Evolutionary conservation across 2,329 filamentous ascomycete genomes (phyloP).

Genomic region (Shiraia sp.): DNA sequence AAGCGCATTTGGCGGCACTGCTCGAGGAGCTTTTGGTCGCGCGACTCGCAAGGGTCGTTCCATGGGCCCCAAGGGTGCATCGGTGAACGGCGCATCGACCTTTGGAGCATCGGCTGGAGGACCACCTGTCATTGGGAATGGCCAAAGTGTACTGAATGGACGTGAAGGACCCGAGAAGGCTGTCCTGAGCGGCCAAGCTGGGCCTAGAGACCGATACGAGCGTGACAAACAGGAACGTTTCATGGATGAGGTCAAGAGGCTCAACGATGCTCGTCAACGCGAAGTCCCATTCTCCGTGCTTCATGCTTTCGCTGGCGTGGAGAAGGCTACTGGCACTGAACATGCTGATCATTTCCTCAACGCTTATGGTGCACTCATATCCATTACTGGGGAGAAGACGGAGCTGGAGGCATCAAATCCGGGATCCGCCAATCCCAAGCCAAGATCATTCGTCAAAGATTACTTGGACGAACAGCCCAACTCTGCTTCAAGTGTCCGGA

Average conservation of each 20-base stretch:
- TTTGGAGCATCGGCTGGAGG: constrained; percentile 69
- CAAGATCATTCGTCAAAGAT: constrained; percentile 74
- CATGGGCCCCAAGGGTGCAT: constrained; percentile 41
- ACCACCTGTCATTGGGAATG: constrained; percentile 83
- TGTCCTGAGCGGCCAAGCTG: constrained; percentile 48
- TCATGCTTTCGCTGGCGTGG: constrained; percentile 74
- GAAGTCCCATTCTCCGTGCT: constrained; percentile 73
- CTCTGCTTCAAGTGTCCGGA: constrained; percentile 64
- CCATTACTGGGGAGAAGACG: constrained; percentile 73
- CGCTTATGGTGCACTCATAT: constrained; percentile 79
- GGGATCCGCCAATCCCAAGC: constrained; percentile 64
- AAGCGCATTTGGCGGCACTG: constrained; percentile 38
- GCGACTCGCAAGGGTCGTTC: constrained; percentile 49
- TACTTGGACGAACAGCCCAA: constrained; percentile 77
- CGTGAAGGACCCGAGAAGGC: constrained; percentile 67
- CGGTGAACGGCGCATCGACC: constrained; percentile 37
- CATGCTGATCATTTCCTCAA: constrained; percentile 76
- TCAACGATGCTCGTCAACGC: constrained; percentile 74
- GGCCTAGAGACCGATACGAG: constrained; percentile 73
- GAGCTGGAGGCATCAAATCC: constrained; percentile 59
- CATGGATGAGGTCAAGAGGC: constrained; percentile 74
- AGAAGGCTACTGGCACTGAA: constrained; percentile 70
- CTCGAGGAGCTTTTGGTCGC: constrained; percentile 58
- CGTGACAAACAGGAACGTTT: constrained; percentile 85
- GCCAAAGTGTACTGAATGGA: constrained; percentile 61